Percentiles rank a stretch among this genome's conserved stretches.
phyloP scores from a whole-genome alignment of 345 rosid genomes.

The Murraya koenigii region DNA sequence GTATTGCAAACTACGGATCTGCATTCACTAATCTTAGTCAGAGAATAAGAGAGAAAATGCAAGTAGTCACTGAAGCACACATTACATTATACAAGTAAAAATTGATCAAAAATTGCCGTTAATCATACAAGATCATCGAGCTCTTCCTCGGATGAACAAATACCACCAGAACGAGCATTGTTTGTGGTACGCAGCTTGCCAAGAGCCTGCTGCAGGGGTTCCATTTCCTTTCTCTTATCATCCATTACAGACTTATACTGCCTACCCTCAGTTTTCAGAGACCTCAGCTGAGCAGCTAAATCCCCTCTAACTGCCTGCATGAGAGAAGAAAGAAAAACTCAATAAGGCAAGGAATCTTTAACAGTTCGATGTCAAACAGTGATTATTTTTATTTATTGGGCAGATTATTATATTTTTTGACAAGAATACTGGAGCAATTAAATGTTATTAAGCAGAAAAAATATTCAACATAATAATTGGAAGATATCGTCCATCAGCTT shows the following conservation, averaged over 20 bases:
- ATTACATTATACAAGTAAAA: constrained; percentile 1
- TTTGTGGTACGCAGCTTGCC: constrained; percentile 66
- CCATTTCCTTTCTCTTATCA: constrained; percentile 76
- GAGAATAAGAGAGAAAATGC: constrained; percentile 9
- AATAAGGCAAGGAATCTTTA: background rate
- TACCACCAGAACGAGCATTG: constrained; percentile 36
- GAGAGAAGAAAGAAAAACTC: background rate
- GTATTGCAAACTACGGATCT: constrained; percentile 79
- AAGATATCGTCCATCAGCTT: background rate
- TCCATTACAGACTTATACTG: constrained; percentile 43
- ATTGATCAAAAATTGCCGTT: constrained; percentile 13
- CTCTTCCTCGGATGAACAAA: constrained; percentile 95
- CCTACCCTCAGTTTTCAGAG: constrained; percentile 31
- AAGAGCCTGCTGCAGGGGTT: constrained; percentile 83
- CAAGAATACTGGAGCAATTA: background rate
- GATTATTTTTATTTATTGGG: background rate
- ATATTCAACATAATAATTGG: background rate
- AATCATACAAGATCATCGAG: constrained; percentile 66
- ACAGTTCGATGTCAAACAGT: background rate
- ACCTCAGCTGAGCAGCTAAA: constrained; percentile 41
- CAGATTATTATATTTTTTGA: background rate
- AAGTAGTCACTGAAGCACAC: constrained; percentile 9
- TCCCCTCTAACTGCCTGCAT: constrained; percentile 47
- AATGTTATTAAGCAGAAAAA: background rate
- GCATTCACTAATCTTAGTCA: constrained; percentile 28